phyloP scores from a whole-genome alignment of 257 asterid genomes.

The Fraxinus quadrangulata region DNA sequence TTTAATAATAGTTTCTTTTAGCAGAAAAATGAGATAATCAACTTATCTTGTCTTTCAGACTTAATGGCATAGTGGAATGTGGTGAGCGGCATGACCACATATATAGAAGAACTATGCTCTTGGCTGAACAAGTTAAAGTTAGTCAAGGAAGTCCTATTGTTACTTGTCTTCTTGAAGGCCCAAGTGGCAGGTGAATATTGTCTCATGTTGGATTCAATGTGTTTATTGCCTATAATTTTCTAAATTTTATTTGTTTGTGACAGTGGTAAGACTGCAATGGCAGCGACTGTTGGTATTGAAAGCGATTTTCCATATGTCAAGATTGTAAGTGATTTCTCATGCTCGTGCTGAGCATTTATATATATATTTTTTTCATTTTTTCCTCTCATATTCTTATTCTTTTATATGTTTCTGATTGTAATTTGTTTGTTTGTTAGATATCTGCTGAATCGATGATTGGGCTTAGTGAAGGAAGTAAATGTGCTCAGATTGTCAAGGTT shows the following conservation, averaged over 20 bases:
- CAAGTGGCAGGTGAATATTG: slow-evolving; percentile 83
- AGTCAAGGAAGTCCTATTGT: slow-evolving; percentile 87
- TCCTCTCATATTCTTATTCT: slow-evolving; percentile 19
- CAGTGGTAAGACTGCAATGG: slow-evolving; percentile 99
- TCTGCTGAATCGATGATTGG: slow-evolving; percentile 99
- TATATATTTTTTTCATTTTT: slow-evolving; percentile 16
- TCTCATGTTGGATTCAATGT: slow-evolving; percentile 22
- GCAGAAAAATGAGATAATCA: slow-evolving; percentile 23
- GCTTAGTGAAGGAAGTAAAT: slow-evolving; percentile 90
- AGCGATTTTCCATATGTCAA: slow-evolving; percentile 96
- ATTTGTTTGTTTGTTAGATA: slow-evolving; percentile 54
- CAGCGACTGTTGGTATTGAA: slow-evolving; percentile 86
- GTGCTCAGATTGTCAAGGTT: slow-evolving; percentile 94
- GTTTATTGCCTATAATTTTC: slow-evolving; percentile 9
- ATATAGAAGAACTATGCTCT: slow-evolving; percentile 70
- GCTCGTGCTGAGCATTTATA: background rate
- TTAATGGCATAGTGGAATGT: slow-evolving; percentile 79
- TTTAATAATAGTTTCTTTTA: slow-evolving; percentile 7
- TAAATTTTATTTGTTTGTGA: slow-evolving; percentile 30
- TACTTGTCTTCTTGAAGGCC: slow-evolving; percentile 96
- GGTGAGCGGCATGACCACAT: slow-evolving; percentile 82
- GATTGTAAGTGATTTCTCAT: slow-evolving; percentile 66
- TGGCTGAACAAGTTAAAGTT: slow-evolving; percentile 93
- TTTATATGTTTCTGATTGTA: slow-evolving; percentile 15
- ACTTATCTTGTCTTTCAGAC: slow-evolving; percentile 50